Percentiles rank a stretch among this genome's conserved stretches.
These are phyloP conservation scores for Neonectria neomacrospora DNA, from an alignment of 2,329 filamentous ascomycete genomes.

Conservation along the genomic window DNA sequence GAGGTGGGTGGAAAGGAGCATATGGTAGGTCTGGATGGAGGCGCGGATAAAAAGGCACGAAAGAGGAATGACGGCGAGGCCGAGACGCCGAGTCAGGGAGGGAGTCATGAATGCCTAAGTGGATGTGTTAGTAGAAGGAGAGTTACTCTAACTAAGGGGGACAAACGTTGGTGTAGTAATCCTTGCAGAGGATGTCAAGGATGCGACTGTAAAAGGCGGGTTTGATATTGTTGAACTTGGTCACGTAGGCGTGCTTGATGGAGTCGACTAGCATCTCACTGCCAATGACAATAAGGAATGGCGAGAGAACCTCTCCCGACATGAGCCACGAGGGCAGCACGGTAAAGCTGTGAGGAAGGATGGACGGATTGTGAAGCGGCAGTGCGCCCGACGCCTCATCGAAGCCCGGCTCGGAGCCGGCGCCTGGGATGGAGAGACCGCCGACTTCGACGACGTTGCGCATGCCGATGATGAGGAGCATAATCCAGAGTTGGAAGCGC, in stretches of 20 bases:
- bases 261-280: constrained; percentile 98
- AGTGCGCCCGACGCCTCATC: constrained; percentile 63
- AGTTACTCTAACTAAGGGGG: background rate
- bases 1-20: constrained; percentile 92
- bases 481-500: constrained; percentile 96
- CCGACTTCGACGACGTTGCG: constrained; percentile 97
- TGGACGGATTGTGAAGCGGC: constrained; percentile 75
- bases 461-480: constrained; percentile 95
- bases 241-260: constrained; percentile 97
- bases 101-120: constrained; percentile 86
- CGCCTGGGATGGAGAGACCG: constrained; percentile 74
- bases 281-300: constrained; percentile 92
- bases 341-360: constrained; percentile 90
- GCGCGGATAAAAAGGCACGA: constrained; percentile 96
- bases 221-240: constrained; percentile 98
- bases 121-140: constrained; percentile 29
- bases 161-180: constrained; percentile 93
- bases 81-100: constrained; percentile 88
- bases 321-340: constrained; percentile 81
- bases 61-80: constrained; percentile 89
- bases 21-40: constrained; percentile 95
- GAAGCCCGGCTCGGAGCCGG: constrained; percentile 59
- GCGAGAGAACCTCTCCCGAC: constrained; percentile 88
- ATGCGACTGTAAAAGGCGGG: constrained; percentile 90
- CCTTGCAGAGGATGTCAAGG: constrained; percentile 93